A percentile compares a stretch with the other conserved stretches of the same genome.
phyloP scores from a whole-genome alignment of 1,139 yeast genomes.

The Suhomyces anneliseae region DNA sequence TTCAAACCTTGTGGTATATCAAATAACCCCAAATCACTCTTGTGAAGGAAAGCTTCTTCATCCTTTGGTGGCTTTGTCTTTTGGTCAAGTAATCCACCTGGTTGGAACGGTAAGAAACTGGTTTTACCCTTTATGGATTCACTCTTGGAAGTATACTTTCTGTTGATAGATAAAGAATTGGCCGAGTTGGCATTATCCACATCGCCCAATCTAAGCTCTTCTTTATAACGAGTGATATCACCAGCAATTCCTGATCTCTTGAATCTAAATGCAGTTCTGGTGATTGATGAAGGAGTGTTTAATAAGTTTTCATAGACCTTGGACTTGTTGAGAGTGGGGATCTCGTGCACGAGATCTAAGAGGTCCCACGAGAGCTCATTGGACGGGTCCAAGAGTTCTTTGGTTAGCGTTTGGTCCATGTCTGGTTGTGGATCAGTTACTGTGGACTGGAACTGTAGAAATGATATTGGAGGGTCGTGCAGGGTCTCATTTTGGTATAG shows the following conservation, averaged over 20 bases:
- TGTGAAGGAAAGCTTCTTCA: slow-evolving; percentile 51
- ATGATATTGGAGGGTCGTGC: background rate
- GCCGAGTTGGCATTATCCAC: slow-evolving; percentile 56
- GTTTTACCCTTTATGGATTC: slow-evolving; percentile 71
- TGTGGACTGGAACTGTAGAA: slow-evolving; percentile 2
- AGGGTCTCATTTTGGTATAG: background rate
- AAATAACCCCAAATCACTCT: slow-evolving; percentile 72
- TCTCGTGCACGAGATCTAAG: slow-evolving; percentile 51
- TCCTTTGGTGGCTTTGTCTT: slow-evolving; percentile 27
- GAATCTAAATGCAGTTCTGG: slow-evolving; percentile 59
- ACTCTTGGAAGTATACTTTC: slow-evolving; percentile 64
- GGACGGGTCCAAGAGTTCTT: slow-evolving; percentile 48
- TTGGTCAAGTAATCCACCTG: slow-evolving; percentile 73
- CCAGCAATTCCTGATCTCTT: slow-evolving; percentile 79
- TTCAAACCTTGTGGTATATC: slow-evolving; percentile 81
- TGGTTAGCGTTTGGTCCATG: slow-evolving; percentile 7
- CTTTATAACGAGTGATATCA: slow-evolving; percentile 58
- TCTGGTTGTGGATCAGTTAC: background rate
- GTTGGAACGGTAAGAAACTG: slow-evolving; percentile 83
- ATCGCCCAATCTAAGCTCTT: slow-evolving; percentile 55
- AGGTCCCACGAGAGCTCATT: slow-evolving; percentile 58
- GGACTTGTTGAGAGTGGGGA: slow-evolving; percentile 32
- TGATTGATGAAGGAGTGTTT: slow-evolving; percentile 50
- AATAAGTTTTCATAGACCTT: slow-evolving; percentile 45
- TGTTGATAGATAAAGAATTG: slow-evolving; percentile 69